Evolutionary conservation across 2,329 filamentous ascomycete species (phyloP).

Genomic region (Exophiala viscosa): DNA sequence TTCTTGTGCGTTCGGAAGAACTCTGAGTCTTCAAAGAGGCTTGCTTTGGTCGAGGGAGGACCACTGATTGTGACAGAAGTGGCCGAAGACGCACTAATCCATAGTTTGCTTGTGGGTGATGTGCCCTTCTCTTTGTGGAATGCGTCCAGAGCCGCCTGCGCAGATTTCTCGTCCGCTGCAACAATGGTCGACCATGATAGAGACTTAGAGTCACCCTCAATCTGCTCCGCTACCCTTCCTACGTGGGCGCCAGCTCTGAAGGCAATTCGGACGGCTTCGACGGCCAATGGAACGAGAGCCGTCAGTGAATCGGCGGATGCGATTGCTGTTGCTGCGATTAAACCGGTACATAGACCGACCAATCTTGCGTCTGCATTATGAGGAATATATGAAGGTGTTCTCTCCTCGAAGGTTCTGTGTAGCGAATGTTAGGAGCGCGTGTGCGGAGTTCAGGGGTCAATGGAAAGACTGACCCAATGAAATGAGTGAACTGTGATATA

Average conservation of each 20-base stretch:
- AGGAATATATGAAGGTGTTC: slow-evolving; percentile 39
- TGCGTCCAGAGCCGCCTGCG: slow-evolving; percentile 26
- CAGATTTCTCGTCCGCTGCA: slow-evolving; percentile 33
- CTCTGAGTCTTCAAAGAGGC: slow-evolving; percentile 48
- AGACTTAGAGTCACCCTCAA: slow-evolving; percentile 33
- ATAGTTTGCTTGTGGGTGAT: slow-evolving; percentile 50
- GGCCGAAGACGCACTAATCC: slow-evolving; percentile 57
- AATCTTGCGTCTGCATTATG: slow-evolving; percentile 35
- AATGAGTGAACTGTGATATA: slow-evolving; percentile 43
- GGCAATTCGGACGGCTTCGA: slow-evolving; percentile 42
- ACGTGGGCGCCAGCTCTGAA: slow-evolving; percentile 43
- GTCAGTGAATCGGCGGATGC: slow-evolving; percentile 39
- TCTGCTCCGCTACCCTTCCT: slow-evolving; percentile 35
- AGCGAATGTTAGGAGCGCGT: slow-evolving; percentile 17
- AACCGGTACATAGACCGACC: slow-evolving; percentile 43
- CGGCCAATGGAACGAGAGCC: slow-evolving; percentile 40
- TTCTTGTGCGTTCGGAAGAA: slow-evolving; percentile 50
- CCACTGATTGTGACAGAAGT: slow-evolving; percentile 60
- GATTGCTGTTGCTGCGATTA: slow-evolving; percentile 41
- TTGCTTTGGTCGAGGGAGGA: slow-evolving; percentile 52
- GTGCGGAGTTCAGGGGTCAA: background rate
- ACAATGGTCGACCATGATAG: slow-evolving; percentile 42
- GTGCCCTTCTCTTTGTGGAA: slow-evolving; percentile 42
- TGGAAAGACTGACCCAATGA: slow-evolving; percentile 39
- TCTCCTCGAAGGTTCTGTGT: slow-evolving; percentile 41